Percentiles rank a stretch among this genome's conserved stretches.
These are phyloP conservation scores for Entomortierella chlamydospora DNA, from an alignment of 192 early-diverging fungal genomes.

Conservation along the genomic window DNA sequence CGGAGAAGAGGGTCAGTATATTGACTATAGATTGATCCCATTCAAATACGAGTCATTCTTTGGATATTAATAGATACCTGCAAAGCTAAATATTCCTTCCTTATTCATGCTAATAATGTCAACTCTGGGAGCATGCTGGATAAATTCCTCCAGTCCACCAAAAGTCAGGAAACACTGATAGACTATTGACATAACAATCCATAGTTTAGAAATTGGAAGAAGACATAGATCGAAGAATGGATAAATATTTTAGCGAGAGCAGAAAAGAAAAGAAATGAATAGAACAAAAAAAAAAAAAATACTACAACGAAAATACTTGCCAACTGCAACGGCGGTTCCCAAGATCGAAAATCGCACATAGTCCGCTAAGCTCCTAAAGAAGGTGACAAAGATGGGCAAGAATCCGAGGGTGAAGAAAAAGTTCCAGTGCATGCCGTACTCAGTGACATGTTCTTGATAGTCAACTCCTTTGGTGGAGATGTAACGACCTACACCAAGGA, in stretches of 20 bases:
- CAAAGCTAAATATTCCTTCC: constrained; percentile 89
- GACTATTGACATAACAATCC: constrained; percentile 37
- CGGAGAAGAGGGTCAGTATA: too few species aligned
- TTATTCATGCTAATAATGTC: constrained; percentile 86
- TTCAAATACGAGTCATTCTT: too few species aligned
- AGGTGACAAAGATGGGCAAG: constrained; percentile 81
- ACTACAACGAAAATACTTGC: constrained; percentile 19
- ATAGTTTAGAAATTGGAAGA: neutral
- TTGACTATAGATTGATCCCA: too few species aligned
- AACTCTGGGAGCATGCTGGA: constrained; percentile 78
- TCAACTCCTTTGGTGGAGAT: constrained; percentile 82
- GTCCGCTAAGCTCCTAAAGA: constrained; percentile 65
- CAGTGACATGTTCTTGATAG: constrained; percentile 94
- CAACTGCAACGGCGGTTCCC: constrained; percentile 58
- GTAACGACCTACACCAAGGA: constrained; percentile 79
- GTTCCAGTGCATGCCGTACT: constrained; percentile 99
- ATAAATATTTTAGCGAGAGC: constrained; percentile 14
- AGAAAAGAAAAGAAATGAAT: too few species aligned
- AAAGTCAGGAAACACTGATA: constrained; percentile 72
- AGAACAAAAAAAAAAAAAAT: too few species aligned
- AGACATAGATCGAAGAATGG: neutral
- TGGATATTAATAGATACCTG: too few species aligned
- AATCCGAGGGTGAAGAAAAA: constrained; percentile 96
- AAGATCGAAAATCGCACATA: constrained; percentile 68
- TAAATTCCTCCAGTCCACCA: constrained; percentile 75